Evolutionary conservation across 352 stramenopile genomes (phyloP).

Genomic region (Globisporangium viniferum): DNA sequence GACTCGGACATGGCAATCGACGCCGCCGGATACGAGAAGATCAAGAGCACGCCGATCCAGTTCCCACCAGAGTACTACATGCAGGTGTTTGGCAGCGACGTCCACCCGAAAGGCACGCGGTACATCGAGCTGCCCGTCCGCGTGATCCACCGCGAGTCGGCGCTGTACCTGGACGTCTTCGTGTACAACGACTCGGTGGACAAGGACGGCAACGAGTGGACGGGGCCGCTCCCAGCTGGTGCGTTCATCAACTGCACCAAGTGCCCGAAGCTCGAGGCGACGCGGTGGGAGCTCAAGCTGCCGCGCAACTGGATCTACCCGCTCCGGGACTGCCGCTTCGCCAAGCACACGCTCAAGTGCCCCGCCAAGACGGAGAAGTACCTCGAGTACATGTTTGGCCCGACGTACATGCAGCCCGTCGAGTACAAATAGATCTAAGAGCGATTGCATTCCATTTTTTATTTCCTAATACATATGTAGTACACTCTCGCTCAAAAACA

Average conservation of each 20-base stretch:
- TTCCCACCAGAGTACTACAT: constrained; percentile 21
- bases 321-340: constrained; percentile 23
- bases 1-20: constrained; percentile 31
- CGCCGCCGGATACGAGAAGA: constrained; percentile 9
- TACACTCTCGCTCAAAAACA: not conserved
- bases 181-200: constrained; percentile 25
- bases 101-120: constrained; percentile 17
- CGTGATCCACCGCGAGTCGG: constrained; percentile 20
- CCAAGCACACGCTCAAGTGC: constrained; percentile 19
- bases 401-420: not conserved
- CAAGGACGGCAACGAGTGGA: constrained; percentile 3
- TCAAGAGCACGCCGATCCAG: constrained; percentile 15
- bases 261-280: constrained; percentile 9
- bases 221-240: constrained; percentile 19
- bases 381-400: constrained; percentile 26
- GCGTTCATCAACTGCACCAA: constrained; percentile 24
- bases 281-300: constrained; percentile 19
- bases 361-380: constrained; percentile 21
- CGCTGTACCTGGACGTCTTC: constrained; percentile 33
- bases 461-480: not conserved
- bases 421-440: not conserved
- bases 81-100: constrained; percentile 21
- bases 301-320: constrained; percentile 27
- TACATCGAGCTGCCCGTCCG: constrained; percentile 25
- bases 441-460: not conserved